Percentiles rank a stretch among this genome's conserved stretches.
Evolutionary conservation across 2,329 filamentous ascomycete species (phyloP).

Genomic region (Fusarium sp.): DNA sequence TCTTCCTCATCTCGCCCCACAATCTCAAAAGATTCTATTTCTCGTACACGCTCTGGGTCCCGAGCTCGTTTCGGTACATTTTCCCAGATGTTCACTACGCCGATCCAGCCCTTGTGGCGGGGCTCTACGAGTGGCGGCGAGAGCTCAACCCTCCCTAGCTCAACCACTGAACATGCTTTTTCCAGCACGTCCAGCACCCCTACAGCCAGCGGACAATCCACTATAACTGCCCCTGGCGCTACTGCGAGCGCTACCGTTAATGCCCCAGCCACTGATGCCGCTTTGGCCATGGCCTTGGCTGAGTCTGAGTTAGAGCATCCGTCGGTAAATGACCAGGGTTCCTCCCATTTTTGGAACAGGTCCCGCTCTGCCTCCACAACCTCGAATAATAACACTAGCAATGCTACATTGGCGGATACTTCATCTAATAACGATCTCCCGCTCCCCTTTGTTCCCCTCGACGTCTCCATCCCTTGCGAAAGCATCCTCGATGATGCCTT

Average conservation of each 20-base stretch:
- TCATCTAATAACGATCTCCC: conserved; percentile 50
- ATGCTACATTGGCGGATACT: conserved; percentile 39
- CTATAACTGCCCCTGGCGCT: conserved; percentile 26
- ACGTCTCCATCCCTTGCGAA: conserved; percentile 67
- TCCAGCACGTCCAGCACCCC: conserved; percentile 35
- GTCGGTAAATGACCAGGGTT: conserved; percentile 31
- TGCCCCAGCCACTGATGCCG: conserved; percentile 39
- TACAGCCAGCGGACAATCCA: conserved; percentile 33
- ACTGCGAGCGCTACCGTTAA: conserved; percentile 35
- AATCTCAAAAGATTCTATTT: conserved; percentile 48
- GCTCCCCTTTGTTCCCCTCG: conserved; percentile 63
- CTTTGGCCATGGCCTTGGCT: conserved; percentile 31
- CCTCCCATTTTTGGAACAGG: conserved; percentile 48
- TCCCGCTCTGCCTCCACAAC: conserved; percentile 44
- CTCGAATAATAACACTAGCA: conserved; percentile 46
- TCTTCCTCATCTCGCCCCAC: conserved; percentile 44
- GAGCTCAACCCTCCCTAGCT: conserved; percentile 9
- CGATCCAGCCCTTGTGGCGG: conserved; percentile 46
- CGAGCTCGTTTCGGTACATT: conserved; percentile 38
- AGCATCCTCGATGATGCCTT: conserved; percentile 69
- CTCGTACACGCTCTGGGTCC: conserved; percentile 47
- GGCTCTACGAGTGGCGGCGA: conserved; percentile 22
- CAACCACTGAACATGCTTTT: conserved; percentile 21
- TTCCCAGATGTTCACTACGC: conserved; percentile 46
- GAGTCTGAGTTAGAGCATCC: conserved; percentile 34